phyloP scores from a whole-genome alignment of 345 rosid genomes.

The Hirschfeldia incana region DNA sequence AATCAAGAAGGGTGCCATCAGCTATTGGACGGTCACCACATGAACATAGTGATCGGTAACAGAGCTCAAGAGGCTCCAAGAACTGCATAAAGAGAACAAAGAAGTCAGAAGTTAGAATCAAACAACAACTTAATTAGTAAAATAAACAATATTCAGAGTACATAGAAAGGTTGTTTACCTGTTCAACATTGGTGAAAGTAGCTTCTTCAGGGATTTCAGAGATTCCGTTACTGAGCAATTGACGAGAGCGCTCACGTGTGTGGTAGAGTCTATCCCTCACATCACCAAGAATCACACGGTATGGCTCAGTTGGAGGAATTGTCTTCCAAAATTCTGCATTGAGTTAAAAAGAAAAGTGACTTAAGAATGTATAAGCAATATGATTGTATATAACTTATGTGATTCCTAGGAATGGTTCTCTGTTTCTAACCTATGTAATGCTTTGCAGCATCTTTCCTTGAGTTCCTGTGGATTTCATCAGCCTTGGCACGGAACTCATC shows the following conservation, averaged over 20 bases:
- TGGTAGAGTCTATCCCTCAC: slow-evolving; percentile 88
- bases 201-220: slow-evolving; percentile 88
- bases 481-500: slow-evolving; percentile 86
- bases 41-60: slow-evolving; percentile 85
- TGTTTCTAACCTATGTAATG: slow-evolving; percentile 81
- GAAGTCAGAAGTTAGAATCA: neutral
- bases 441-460: slow-evolving; percentile 91
- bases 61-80: slow-evolving; percentile 96
- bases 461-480: slow-evolving; percentile 69
- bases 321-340: slow-evolving; percentile 89
- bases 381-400: too few relatives aligned
- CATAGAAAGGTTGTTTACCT: slow-evolving; percentile 42
- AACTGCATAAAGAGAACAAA: slow-evolving; percentile 49
- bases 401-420: neutral
- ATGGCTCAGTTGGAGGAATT: slow-evolving; percentile 85
- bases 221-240: slow-evolving; percentile 69
- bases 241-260: slow-evolving; percentile 93
- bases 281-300: slow-evolving; percentile 92
- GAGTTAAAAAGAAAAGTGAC: neutral
- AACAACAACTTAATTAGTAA: neutral
- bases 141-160: neutral
- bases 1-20: slow-evolving; percentile 98
- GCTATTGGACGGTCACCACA: slow-evolving; percentile 96
- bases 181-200: slow-evolving; percentile 76
- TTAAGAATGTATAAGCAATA: neutral